Evolutionary conservation across 73 alveolate genomes (phyloP), one percentile per base, ranked within the genome.

Genomic region (Paramecium sexaurelia): DNA sequence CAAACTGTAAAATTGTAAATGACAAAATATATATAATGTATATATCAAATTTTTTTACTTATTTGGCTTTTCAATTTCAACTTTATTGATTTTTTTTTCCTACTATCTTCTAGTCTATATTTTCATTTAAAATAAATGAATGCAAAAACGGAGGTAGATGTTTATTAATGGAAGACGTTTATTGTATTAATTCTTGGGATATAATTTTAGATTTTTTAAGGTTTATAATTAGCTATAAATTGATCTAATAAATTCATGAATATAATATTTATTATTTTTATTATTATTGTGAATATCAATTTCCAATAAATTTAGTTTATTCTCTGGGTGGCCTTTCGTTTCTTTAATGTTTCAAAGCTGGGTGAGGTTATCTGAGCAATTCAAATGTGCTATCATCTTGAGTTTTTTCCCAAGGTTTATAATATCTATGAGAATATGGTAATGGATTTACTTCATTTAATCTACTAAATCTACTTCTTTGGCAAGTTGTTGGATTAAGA

Each of bases 381-480:
- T 88, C 87, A 68, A 68, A 33, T 17, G 71, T 61, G 19, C 73
- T 84, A 41, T 88, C 94, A 36, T 82, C 94, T 37, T 55, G 15
- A 24, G 83, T 75, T 15, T 55, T 41, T 15, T 88, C 94, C 94
- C 94, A 88, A 6, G 94, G 94, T 57, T 88, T 68, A 5, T 35
- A 69, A 82, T 69, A 55, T 78, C 90, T 78, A 51, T 17, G 17
- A 3, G 29, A 78, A 40, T 78, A 78, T 41, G 22, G 1, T 24
- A 40, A 8, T 22, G 55, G 7, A 20, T 51, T 15, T 41, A 78
- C 94, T 88, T 88, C 94, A 88, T 88, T 37, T 88, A 26, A 32
- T 88, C 94, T 24, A 88, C 94, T 7, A 88, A 57, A 40, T 88
- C 94, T 22, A 88, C 39, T 43, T 88, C 94, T 51, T 41, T 69